phyloP scores from a whole-genome alignment of 768 basidiomycete species.

The Xerocomus potaroensis region DNA sequence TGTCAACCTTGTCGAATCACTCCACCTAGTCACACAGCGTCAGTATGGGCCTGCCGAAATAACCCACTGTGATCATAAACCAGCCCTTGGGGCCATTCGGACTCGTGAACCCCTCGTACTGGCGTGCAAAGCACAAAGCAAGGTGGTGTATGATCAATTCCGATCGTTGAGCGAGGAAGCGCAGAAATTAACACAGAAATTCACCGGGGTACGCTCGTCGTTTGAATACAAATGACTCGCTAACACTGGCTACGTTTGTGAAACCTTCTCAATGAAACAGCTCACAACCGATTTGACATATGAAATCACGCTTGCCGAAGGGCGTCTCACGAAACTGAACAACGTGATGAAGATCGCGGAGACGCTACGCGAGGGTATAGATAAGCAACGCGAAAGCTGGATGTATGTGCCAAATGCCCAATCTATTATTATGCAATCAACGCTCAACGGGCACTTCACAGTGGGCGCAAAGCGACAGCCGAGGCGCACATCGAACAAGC shows the following conservation, averaged over 20 bases:
- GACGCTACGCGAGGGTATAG: too few species aligned
- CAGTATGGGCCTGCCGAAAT: background rate
- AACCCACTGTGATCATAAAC: too few species aligned
- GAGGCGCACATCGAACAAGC: constrained; percentile 8
- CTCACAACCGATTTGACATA: too few species aligned
- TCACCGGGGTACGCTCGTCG: constrained; percentile 7
- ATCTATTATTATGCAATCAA: background rate
- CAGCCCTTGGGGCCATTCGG: background rate
- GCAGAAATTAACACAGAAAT: constrained; percentile 3
- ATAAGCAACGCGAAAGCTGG: too few species aligned
- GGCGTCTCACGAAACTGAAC: too few species aligned
- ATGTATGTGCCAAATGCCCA: too few species aligned
- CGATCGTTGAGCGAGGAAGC: constrained; percentile 9
- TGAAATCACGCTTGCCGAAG: too few species aligned
- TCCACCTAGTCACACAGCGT: constrained; percentile 1
- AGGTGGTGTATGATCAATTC: constrained; percentile 3
- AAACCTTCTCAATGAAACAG: too few species aligned
- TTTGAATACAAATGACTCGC: too few species aligned
- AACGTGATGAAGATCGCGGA: too few species aligned
- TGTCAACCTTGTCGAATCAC: constrained; percentile 5
- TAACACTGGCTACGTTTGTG: too few species aligned
- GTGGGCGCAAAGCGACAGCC: constrained; percentile 1
- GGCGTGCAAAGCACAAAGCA: constrained; percentile 6
- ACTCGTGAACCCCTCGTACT: background rate
- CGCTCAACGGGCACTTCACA: background rate